A percentile compares a stretch with the other conserved stretches of the same genome.
Conservation (phyloP, 768 basidiomycete genomes). For the Kondoa subrosea region DNA sequence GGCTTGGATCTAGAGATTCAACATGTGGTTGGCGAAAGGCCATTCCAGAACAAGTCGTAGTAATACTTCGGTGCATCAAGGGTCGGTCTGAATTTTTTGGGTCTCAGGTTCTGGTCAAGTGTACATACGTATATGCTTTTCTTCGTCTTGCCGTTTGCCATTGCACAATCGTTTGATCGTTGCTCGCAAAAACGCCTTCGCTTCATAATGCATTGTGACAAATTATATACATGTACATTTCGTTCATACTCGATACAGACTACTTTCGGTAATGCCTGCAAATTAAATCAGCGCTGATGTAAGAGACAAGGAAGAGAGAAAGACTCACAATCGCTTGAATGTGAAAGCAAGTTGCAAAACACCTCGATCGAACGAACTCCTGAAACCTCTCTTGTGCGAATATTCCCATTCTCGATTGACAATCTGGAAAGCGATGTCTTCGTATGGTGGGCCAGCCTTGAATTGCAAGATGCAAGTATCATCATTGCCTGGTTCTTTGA, state of each 20-base stretch:
- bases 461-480: conserved; percentile 88
- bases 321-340: conserved; percentile 47
- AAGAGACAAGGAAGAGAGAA: background rate
- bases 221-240: background rate
- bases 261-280: conserved; percentile 9
- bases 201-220: too few relatives aligned
- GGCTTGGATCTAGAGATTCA: too few relatives aligned
- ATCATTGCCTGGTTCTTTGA: conserved; percentile 84
- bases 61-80: too few relatives aligned
- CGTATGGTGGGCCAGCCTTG: conserved; percentile 65
- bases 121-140: too few relatives aligned
- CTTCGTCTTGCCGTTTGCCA: too few relatives aligned
- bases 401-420: conserved; percentile 98
- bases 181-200: too few relatives aligned
- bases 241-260: background rate
- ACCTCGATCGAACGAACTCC: conserved; percentile 90
- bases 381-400: conserved; percentile 94
- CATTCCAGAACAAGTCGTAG: too few relatives aligned
- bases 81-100: too few relatives aligned
- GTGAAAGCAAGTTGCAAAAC: conserved; percentile 93
- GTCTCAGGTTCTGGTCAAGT: too few relatives aligned
- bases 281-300: background rate
- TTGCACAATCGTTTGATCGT: too few relatives aligned
- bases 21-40: too few relatives aligned
- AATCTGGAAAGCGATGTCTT: conserved; percentile 95